phyloP scores from a whole-genome alignment of 2,329 filamentous ascomycete species.

The Aspergillus candidus region DNA sequence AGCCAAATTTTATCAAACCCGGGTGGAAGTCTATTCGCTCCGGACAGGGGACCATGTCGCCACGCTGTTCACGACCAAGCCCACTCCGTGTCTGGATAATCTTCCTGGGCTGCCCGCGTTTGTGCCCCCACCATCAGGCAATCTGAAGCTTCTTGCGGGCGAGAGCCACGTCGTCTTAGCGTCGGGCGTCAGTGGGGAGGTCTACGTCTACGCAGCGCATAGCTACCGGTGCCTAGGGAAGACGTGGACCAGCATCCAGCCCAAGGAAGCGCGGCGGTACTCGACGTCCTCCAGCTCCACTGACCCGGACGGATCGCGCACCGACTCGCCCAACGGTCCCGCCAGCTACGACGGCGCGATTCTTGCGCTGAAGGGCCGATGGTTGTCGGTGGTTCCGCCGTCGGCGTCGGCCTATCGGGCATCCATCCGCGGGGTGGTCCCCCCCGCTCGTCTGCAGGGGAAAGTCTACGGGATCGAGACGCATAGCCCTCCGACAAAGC shows the following conservation, averaged over 20 bases:
- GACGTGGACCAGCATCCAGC: slow-evolving; percentile 81
- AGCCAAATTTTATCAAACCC: slow-evolving; percentile 63
- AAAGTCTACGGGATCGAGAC: slow-evolving; percentile 39
- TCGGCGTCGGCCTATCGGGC: slow-evolving; percentile 28
- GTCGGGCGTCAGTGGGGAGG: slow-evolving; percentile 79
- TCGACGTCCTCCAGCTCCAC: slow-evolving; percentile 43
- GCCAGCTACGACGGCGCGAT: slow-evolving; percentile 33
- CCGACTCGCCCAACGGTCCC: slow-evolving; percentile 29
- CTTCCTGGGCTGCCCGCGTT: slow-evolving; percentile 57
- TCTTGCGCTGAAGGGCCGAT: slow-evolving; percentile 40
- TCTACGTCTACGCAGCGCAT: slow-evolving; percentile 63
- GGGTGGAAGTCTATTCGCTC: slow-evolving; percentile 82
- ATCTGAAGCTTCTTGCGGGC: slow-evolving; percentile 67
- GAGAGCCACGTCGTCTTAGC: slow-evolving; percentile 66
- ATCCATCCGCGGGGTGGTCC: slow-evolving; percentile 39
- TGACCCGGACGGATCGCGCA: slow-evolving; percentile 38
- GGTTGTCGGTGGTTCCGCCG: slow-evolving; percentile 43
- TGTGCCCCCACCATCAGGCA: slow-evolving; percentile 64
- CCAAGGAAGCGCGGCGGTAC: slow-evolving; percentile 36
- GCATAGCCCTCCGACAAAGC: slow-evolving; percentile 37
- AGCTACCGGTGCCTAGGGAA: slow-evolving; percentile 71
- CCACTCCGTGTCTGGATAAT: slow-evolving; percentile 52
- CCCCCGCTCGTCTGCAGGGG: slow-evolving; percentile 26
- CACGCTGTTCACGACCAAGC: slow-evolving; percentile 67
- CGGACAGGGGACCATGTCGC: slow-evolving; percentile 65